Conservation (phyloP, 1,284 basidiomycete species). For the Meira nashicola region DNA sequence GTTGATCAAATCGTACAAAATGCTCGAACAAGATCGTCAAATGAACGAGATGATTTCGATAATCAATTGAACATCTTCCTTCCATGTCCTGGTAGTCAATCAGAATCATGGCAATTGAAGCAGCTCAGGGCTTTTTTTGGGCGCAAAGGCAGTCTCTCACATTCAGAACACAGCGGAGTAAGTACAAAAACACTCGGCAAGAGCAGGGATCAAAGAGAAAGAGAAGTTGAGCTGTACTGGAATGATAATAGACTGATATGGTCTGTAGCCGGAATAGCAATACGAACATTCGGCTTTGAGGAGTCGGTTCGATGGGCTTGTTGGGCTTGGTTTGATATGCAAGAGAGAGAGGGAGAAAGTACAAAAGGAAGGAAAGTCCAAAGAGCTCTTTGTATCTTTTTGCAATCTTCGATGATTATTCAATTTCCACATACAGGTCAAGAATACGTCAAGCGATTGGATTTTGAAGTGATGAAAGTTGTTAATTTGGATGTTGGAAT, state of each 20-base stretch:
- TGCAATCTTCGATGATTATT: slow-evolving; percentile 33
- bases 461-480: slow-evolving; percentile 19
- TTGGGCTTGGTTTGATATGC: slow-evolving; percentile 29
- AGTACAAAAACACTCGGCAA: too few relatives aligned
- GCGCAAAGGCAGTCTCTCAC: too few relatives aligned
- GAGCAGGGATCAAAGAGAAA: too few relatives aligned
- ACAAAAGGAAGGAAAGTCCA: neutral
- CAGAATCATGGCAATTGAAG: too few relatives aligned
- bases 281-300: slow-evolving; percentile 31
- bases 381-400: slow-evolving; percentile 38
- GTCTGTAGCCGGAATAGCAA: slow-evolving; percentile 24
- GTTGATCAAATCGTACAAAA: too few relatives aligned
- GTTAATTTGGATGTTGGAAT: slow-evolving; percentile 26
- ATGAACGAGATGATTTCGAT: too few relatives aligned
- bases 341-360: neutral
- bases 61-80: too few relatives aligned
- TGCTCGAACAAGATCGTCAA: too few relatives aligned
- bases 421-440: slow-evolving; percentile 34
- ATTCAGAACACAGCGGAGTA: too few relatives aligned
- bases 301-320: slow-evolving; percentile 30
- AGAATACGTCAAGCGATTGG: slow-evolving; percentile 30
- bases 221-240: slow-evolving; percentile 28
- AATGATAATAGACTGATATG: slow-evolving; percentile 24
- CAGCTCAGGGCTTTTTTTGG: too few relatives aligned
- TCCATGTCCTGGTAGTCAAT: too few relatives aligned